Evolutionary conservation across 1,284 basidiomycete species (phyloP), one percentile per base, ranked within the genome.

Genomic region (Ustilago nuda): DNA sequence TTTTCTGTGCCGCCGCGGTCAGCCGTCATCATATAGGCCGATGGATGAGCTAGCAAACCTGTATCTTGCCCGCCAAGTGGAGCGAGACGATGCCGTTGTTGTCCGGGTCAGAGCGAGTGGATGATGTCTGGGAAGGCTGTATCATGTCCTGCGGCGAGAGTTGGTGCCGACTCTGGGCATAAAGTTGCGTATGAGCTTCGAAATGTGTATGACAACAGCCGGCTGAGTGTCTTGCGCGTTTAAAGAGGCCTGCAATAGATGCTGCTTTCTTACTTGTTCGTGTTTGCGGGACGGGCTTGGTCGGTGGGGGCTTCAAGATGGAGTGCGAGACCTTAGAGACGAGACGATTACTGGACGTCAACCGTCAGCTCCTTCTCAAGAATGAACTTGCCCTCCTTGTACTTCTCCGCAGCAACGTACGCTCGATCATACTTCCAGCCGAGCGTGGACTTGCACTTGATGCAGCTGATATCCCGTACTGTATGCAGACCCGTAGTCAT

Each of bases 351-450:
- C 30, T 77, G 64, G 8, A 81, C 79, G 23, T 82, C 80, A 46
- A 63, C 63, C n/a, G 76, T 80, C 17, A 78, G 65, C 50, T 76
- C 72, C 83, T 93, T 92, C 87, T 99, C 96, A 67, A 99, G 92
- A 86, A 99, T 98, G 86, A 91, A 98, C 88, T 95, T 95, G 86
- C 94, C 94, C 88, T 99, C 96, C 86, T 99, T 99, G 90, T 99
- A 99, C 87, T 93, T 94, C 89, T 99, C 95, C 13, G 90, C 89
- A 8, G 89, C 84, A 83, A 97, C 94, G 85, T 92, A 98, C 7
- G 96, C 96, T 64, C 90, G 90, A 86, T 97, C 95, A 86, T 99
- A 99, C 93, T 97, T 97, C 96, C 96, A 98, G 60, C 96, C 96
- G 35, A 98, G 89, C 13, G 89, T 90, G 37, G 90, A 90, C 64